These are phyloP conservation scores for Coniferiporia sulphurascens DNA, from an alignment of 1,284 basidiomycete genomes.

Conservation along the genomic window DNA sequence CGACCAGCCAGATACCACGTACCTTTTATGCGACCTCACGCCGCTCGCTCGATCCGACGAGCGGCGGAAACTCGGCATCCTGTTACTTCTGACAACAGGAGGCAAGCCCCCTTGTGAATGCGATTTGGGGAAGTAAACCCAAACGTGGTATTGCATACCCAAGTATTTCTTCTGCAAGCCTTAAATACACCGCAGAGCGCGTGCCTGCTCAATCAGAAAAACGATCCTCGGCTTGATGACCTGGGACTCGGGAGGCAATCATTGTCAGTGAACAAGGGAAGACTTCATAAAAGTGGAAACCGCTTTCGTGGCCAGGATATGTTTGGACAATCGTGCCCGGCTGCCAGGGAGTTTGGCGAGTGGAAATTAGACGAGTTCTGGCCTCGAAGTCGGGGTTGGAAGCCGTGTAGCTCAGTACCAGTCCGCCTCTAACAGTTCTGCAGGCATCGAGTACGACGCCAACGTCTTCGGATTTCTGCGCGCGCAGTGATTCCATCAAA, in stretches of 20 bases:
- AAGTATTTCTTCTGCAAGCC: too few species aligned
- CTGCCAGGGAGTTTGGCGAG: too few species aligned
- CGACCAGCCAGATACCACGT: not conserved
- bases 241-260: not conserved
- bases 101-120: not conserved
- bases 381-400: too few species aligned
- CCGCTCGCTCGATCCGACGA: not conserved
- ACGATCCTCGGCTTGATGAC: slow-evolving; percentile 5
- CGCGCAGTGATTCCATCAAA: too few species aligned
- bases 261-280: not conserved
- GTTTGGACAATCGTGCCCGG: too few species aligned
- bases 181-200: not conserved
- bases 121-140: not conserved
- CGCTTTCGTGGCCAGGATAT: not conserved
- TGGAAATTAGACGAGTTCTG: too few species aligned
- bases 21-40: not conserved
- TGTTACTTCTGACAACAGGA: not conserved
- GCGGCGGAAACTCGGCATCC: slow-evolving; percentile 4
- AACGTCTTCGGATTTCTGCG: too few species aligned
- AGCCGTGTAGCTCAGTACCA: too few species aligned
- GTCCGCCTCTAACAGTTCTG: too few species aligned
- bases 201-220: slow-evolving; percentile 4
- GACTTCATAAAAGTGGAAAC: not conserved
- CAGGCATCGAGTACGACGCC: too few species aligned
- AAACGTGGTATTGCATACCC: not conserved